These are phyloP conservation scores for Hygrophorus russula DNA, from an alignment of 768 basidiomycete species.

Conservation along the genomic window DNA sequence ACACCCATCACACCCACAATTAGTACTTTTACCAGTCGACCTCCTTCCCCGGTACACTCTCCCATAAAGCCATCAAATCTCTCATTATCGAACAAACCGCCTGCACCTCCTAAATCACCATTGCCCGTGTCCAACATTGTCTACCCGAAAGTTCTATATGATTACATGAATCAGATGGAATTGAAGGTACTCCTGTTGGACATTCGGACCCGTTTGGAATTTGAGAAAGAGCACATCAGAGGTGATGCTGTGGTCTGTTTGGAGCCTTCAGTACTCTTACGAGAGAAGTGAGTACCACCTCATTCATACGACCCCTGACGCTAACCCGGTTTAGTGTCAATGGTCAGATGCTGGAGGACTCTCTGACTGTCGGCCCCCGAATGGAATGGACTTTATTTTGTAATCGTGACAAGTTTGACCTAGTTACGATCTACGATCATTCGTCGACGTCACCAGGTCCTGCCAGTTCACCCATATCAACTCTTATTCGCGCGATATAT, in stretches of 20 bases:
- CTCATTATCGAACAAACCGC: slow-evolving; percentile 15
- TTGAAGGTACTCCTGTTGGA: slow-evolving; percentile 70
- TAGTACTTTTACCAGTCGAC: slow-evolving; percentile 49
- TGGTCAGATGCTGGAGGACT: slow-evolving; percentile 57
- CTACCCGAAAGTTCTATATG: slow-evolving; percentile 44
- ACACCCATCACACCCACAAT: slow-evolving; percentile 45
- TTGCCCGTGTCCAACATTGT: slow-evolving; percentile 1
- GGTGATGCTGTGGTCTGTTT: slow-evolving; percentile 66
- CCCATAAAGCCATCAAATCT: slow-evolving; percentile 24
- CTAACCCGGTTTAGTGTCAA: slow-evolving; percentile 38
- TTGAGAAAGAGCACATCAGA: slow-evolving; percentile 62
- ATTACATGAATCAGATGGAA: slow-evolving; percentile 34
- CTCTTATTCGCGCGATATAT: slow-evolving; percentile 58
- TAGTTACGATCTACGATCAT: slow-evolving; percentile 79
- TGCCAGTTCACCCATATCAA: slow-evolving; percentile 34
- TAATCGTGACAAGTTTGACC: slow-evolving; percentile 80
- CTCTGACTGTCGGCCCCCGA: slow-evolving; percentile 59
- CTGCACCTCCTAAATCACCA: slow-evolving; percentile 18
- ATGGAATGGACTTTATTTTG: slow-evolving; percentile 65
- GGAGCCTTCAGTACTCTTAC: slow-evolving; percentile 66
- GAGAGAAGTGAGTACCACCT: slow-evolving; percentile 45
- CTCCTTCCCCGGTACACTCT: slow-evolving; percentile 41
- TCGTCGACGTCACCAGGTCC: slow-evolving; percentile 36
- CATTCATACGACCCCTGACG: background rate
- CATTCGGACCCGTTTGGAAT: slow-evolving; percentile 69